Evolutionary conservation across 139 green algal genomes (phyloP).

Genomic region (Coccomyxa sp.): DNA sequence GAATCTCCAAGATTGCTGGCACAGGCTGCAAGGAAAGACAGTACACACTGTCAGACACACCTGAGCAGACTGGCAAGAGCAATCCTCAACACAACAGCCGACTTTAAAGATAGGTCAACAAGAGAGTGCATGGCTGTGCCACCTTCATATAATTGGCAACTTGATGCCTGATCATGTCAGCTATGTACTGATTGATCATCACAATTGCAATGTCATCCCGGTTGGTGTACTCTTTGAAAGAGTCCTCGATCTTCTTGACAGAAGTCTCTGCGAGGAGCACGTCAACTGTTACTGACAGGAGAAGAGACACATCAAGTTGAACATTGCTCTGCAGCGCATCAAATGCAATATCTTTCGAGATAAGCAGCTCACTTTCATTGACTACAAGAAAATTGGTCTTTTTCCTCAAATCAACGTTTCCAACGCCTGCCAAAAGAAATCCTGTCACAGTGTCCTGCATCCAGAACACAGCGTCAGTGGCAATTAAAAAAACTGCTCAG

Average conservation of each 20-base stretch:
- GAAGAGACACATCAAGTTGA: background rate
- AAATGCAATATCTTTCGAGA: background rate
- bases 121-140: background rate
- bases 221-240: conserved; percentile 91
- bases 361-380: conserved; percentile 70
- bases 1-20: conserved; percentile 95
- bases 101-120: background rate
- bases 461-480: background rate
- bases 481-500: no score
- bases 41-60: no score
- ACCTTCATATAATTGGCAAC: conserved; percentile 79
- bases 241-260: conserved; percentile 76
- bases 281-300: background rate
- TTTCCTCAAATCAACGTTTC: conserved; percentile 87
- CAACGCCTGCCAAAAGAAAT: conserved; percentile 94
- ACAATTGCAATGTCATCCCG: conserved; percentile 94
- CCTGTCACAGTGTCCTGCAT: conserved; percentile 95
- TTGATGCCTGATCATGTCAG: conserved; percentile 85
- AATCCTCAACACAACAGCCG: background rate
- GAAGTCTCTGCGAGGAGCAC: conserved; percentile 64
- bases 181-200: conserved; percentile 87
- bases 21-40: conserved; percentile 48
- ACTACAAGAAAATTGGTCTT: conserved; percentile 95
- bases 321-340: background rate
- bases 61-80: background rate